Conservation (phyloP, 148 eudicot species). For the Dianthus caryophyllus region DNA sequence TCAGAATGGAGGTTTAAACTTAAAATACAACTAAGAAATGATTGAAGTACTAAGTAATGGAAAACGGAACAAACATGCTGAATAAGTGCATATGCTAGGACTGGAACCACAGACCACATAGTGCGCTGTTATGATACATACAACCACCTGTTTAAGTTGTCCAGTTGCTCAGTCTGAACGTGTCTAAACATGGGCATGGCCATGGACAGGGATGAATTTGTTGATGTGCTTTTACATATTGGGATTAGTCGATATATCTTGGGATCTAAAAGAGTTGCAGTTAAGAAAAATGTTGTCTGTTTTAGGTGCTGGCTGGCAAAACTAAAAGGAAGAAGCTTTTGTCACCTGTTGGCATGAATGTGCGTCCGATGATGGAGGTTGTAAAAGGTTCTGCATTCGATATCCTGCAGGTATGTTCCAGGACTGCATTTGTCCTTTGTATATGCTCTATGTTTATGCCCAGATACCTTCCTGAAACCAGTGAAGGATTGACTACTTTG, state of each 20-base stretch:
- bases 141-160: too few species aligned
- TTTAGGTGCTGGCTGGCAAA: conserved; percentile 77
- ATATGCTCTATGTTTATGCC: too few species aligned
- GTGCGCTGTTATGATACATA: too few species aligned
- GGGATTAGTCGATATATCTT: neutral
- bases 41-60: too few species aligned
- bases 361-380: conserved; percentile 98
- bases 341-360: conserved; percentile 80
- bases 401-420: conserved; percentile 62
- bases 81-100: too few species aligned
- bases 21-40: too few species aligned
- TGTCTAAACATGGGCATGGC: too few species aligned
- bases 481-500: neutral
- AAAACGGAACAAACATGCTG: too few species aligned
- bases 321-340: conserved; percentile 83
- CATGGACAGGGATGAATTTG: neutral
- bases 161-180: too few species aligned
- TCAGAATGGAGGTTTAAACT: too few species aligned
- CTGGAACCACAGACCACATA: too few species aligned
- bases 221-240: neutral
- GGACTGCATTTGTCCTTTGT: neutral
- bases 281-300: conserved; percentile 12
- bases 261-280: neutral
- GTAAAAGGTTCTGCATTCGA: conserved; percentile 87
- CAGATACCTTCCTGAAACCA: too few species aligned